Percentiles rank a stretch among this genome's conserved stretches.
Evolutionary conservation across 2,329 filamentous ascomycete species (phyloP).

Genomic region (Leptographium lundbergii): DNA sequence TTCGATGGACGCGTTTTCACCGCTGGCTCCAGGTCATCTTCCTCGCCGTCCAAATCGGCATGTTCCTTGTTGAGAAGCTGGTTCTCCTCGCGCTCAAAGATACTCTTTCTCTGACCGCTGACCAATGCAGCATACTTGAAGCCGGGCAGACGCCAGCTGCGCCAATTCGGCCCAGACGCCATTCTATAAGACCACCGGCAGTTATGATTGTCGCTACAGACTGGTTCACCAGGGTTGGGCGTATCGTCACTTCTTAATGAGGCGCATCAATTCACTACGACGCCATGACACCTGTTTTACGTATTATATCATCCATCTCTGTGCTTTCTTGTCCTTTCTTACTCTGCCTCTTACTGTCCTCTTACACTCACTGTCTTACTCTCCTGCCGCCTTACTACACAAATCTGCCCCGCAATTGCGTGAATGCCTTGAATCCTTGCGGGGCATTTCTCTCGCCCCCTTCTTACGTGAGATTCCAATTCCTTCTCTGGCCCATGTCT

Average conservation of each 20-base stretch:
- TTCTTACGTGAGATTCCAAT: neutral
- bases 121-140: neutral
- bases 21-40: neutral
- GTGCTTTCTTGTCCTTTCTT: neutral
- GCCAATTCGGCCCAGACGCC: neutral
- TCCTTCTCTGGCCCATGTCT: too few species aligned
- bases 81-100: neutral
- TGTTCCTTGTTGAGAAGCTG: neutral
- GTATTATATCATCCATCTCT: neutral
- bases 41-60: neutral
- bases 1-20: neutral
- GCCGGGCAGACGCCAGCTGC: neutral
- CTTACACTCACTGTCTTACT: neutral
- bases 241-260: neutral
- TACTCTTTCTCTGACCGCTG: neutral
- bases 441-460: neutral
- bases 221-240: too few species aligned
- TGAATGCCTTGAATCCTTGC: neutral
- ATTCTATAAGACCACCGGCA: too few species aligned
- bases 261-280: neutral
- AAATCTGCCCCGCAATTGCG: neutral
- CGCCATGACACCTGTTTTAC: neutral
- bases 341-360: neutral
- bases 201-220: too few species aligned
- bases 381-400: neutral